Evolutionary conservation across 176 grass and related monocot genomes (phyloP), one percentile per base, ranked within the genome.

Genomic region (Bromus sterilis): DNA sequence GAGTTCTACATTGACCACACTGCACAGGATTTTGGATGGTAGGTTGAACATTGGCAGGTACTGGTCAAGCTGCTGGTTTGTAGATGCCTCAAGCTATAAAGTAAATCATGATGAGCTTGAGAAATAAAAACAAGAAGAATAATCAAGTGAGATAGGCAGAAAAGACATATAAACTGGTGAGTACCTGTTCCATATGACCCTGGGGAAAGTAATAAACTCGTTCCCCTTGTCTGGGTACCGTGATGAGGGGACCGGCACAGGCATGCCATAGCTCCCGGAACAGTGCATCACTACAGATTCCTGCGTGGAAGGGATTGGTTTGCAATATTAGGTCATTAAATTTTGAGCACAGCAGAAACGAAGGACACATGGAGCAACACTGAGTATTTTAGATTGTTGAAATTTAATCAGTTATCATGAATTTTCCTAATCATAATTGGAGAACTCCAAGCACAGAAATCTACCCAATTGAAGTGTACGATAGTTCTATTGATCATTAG

Each of bases 171-270:
- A 81, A 51, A 65, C 40, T 59, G 37, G 49, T 30, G 18, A 78
- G 39, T 87, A 96, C 97, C 97, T 99, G 97, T 69, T 99, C 97
- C 93, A 96, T 91, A 85, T 99, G 97, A 25, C 97, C 97, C 83
- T 99, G 97, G 40, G 97, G 93, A 34, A 96, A 95, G 86, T 99
- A 99, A 84, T 95, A 99, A 12, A 96, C 93, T 5, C 83, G 91
- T 67, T 99, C 97, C 21, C 80, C 93, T 36, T 74, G 78, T 35
- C 78, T 85, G 34, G 97, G 97, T 16, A 99, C 84, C 13, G 84
- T 85, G 84, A 99, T 87, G 24, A 99, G 79, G 7, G 93, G 93
- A 20, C 97, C 97, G 0, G 97, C 97, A 73, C 97, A 99, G 30
- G 97, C 97, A 63, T 93, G 83, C 97, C 97, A 99, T 49, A 99